These are phyloP conservation scores for Talaromyces atroroseus DNA, from an alignment of 2,329 filamentous ascomycete genomes.

Conservation along the genomic window DNA sequence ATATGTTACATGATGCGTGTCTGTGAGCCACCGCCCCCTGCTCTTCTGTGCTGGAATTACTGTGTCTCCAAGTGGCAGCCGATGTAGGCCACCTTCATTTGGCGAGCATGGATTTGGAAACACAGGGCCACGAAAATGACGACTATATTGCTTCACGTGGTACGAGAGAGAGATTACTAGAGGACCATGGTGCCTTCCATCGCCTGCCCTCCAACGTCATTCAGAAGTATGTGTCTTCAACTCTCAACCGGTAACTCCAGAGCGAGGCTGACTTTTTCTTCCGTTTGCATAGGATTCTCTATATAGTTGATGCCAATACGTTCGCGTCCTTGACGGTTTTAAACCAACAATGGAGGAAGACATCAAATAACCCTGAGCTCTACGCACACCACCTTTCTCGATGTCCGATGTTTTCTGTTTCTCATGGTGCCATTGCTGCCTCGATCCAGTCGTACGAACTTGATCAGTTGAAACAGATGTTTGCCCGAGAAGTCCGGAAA, in stretches of 20 bases:
- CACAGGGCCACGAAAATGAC: not conserved
- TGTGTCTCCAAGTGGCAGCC: constrained; percentile 6
- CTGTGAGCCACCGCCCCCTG: constrained; percentile 6
- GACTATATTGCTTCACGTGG: not conserved
- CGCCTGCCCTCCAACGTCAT: constrained; percentile 25
- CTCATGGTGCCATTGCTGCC: constrained; percentile 27
- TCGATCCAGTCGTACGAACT: constrained; percentile 45
- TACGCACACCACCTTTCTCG: constrained; percentile 44
- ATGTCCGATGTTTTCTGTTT: constrained; percentile 39
- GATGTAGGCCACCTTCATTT: constrained; percentile 10
- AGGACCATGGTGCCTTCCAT: constrained; percentile 15
- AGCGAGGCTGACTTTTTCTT: not conserved
- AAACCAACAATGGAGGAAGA: constrained; percentile 40
- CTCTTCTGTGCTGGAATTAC: constrained; percentile 7
- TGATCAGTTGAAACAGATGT: constrained; percentile 57
- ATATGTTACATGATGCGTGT: constrained; percentile 12
- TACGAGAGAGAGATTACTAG: not conserved
- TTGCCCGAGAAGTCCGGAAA: constrained; percentile 65
- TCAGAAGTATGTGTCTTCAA: constrained; percentile 23
- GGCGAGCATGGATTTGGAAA: constrained; percentile 13
- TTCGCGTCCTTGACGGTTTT: constrained; percentile 44
- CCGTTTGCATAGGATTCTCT: constrained; percentile 37
- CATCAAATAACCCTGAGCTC: constrained; percentile 39
- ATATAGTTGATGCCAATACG: constrained; percentile 41
- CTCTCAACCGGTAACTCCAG: not conserved